phyloP scores from a whole-genome alignment of 1,284 basidiomycete species.

The Boletellus dicymbophilus region DNA sequence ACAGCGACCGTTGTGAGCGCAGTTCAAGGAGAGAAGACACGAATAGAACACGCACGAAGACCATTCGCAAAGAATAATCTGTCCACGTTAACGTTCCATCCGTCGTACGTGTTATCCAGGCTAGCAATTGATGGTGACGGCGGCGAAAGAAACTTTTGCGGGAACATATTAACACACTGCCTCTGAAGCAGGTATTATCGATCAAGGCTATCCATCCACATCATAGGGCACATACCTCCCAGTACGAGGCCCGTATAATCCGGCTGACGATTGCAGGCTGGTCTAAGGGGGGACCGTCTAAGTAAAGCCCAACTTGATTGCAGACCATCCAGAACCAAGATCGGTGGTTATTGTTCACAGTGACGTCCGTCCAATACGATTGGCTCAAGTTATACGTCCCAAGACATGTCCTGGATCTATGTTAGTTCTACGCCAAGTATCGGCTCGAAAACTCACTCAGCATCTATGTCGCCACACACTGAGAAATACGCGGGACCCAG shows the following conservation, averaged over 20 bases:
- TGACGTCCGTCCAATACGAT: constrained; percentile 40
- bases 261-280: constrained; percentile 58
- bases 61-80: constrained; percentile 73
- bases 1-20: constrained; percentile 6
- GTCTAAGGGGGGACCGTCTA: constrained; percentile 57
- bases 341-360: constrained; percentile 40
- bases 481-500: not conserved
- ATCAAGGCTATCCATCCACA: not conserved
- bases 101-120: constrained; percentile 54
- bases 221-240: constrained; percentile 44
- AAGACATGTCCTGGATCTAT: constrained; percentile 42
- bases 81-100: constrained; percentile 60
- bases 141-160: constrained; percentile 49
- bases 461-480: constrained; percentile 41
- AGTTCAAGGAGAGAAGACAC: not conserved
- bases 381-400: constrained; percentile 44
- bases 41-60: constrained; percentile 44
- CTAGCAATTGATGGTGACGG: constrained; percentile 39
- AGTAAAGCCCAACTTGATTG: constrained; percentile 67
- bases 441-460: constrained; percentile 33
- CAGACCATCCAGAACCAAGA: constrained; percentile 58
- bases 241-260: constrained; percentile 58
- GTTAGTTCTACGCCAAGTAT: not conserved
- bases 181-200: no score
- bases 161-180: constrained; percentile 64